Conservation (phyloP, 176 grass and related monocot genomes). For the Raddia guianensis region DNA sequence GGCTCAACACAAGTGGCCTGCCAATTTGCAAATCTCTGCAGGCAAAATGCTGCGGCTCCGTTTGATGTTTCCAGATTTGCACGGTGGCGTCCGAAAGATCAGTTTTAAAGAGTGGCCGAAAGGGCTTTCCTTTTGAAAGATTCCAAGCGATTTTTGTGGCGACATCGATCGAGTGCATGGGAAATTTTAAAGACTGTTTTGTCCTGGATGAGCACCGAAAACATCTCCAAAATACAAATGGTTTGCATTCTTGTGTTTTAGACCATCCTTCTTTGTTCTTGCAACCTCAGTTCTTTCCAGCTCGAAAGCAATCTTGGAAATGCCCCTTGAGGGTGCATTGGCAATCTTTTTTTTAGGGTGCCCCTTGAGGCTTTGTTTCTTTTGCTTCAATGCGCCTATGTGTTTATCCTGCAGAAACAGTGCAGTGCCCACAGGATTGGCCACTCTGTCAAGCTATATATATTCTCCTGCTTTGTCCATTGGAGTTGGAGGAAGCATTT, state of each 20-base stretch:
- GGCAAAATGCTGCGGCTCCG: neutral
- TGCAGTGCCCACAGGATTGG: neutral
- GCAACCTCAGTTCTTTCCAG: neutral
- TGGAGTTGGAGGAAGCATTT: neutral
- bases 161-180: neutral
- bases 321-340: neutral
- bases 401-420: neutral
- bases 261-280: neutral
- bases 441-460: neutral
- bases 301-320: neutral
- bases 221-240: neutral
- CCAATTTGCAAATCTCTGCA: conserved; percentile 27
- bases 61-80: conserved; percentile 1
- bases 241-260: neutral
- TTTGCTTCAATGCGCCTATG: too few relatives aligned
- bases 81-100: neutral
- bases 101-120: neutral
- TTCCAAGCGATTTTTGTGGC: neutral
- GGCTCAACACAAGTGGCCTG: conserved; percentile 42
- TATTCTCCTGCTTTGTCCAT: neutral
- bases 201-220: neutral
- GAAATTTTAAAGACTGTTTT: neutral
- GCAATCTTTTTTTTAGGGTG: neutral
- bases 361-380: too few relatives aligned
- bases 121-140: neutral